Evolutionary conservation across 441 rosid genomes (phyloP), one percentile per base, ranked within the genome.

Genomic region (Cnidoscolus chayamansa): DNA sequence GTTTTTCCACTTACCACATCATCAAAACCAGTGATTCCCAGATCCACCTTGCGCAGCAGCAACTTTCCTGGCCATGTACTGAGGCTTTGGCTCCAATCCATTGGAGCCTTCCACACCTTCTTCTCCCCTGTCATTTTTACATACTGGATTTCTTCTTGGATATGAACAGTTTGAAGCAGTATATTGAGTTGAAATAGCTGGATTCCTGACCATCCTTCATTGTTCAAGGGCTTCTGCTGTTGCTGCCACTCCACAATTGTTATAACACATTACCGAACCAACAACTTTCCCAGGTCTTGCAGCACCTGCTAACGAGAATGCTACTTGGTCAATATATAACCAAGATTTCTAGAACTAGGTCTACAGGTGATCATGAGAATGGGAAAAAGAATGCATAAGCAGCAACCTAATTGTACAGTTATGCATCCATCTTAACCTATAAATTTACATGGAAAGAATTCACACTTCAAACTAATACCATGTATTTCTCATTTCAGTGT

Each of bases 251-350:
- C 89, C 91, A 35, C 97, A 89, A 78, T 89, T 90, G 83, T 84
- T 89, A 84, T 92, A 89, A 47, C 91, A 91, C 77, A 88, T 73
- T 55, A 89, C 94, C 2, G 99, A 85, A 35, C 98, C 84, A 57
- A 89, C 89, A 31, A 95, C 93, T 80, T 95, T 92, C 66, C 95
- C 96, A 15, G 96, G 94, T 80, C 96, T 84, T 43, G 97, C 88
- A 66, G 85, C 89, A 67, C 90, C 89, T 80, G 93, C 92, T 81
- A 81, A 64, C 76, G 67, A 75, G 56, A 73, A 77, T 25, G 50
- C 30, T 17, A 64, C 62, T 40, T 19, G 20, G 50, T 58, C 57
- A 64, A 43, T 37, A 51, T 55, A 61, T 60, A 59, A 70, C 57
- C 7, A 10, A 45, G 6, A 15, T n/a, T 43, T 32, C 43, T 35